Conservation (phyloP, 2,329 filamentous ascomycete species). For the Cadophora sp. region DNA sequence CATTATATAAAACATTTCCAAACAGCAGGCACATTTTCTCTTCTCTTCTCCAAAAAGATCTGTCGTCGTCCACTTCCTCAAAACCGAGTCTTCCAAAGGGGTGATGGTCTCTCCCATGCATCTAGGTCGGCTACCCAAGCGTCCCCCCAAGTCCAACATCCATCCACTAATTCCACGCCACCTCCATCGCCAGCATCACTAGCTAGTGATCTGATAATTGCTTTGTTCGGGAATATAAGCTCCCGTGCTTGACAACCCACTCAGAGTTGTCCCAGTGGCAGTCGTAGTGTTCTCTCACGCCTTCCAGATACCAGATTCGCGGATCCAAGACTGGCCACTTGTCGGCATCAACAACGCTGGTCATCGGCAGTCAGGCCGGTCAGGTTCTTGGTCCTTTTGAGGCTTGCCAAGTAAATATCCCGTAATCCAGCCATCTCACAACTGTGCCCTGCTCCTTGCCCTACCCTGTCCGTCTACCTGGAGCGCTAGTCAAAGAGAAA, state of each 20-base stretch:
- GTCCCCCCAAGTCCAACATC: constrained; percentile 25
- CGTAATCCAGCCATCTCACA: neutral
- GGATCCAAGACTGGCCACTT: constrained; percentile 1
- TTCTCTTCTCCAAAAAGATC: neutral
- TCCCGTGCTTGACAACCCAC: constrained; percentile 2
- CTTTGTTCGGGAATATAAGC: constrained; percentile 5
- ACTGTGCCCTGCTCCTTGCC: neutral
- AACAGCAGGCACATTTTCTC: neutral
- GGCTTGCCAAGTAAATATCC: constrained; percentile 17
- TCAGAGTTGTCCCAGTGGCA: neutral
- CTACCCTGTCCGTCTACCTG: neutral
- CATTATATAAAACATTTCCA: no score
- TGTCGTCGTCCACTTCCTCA: no score
- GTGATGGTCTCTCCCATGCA: constrained; percentile 35
- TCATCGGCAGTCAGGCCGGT: constrained; percentile 14
- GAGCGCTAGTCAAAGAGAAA: constrained; percentile 1
- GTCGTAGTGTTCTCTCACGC: neutral
- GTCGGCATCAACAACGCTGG: constrained; percentile 1
- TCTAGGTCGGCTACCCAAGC: constrained; percentile 41
- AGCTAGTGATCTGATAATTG: constrained; percentile 10
- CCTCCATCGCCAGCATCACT: constrained; percentile 21
- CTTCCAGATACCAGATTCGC: constrained; percentile 9
- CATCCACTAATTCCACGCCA: constrained; percentile 8
- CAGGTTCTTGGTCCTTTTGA: neutral
- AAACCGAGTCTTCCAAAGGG: constrained; percentile 21